These are phyloP conservation scores for Suillus placidus DNA, from an alignment of 768 basidiomycete genomes.

Conservation along the genomic window DNA sequence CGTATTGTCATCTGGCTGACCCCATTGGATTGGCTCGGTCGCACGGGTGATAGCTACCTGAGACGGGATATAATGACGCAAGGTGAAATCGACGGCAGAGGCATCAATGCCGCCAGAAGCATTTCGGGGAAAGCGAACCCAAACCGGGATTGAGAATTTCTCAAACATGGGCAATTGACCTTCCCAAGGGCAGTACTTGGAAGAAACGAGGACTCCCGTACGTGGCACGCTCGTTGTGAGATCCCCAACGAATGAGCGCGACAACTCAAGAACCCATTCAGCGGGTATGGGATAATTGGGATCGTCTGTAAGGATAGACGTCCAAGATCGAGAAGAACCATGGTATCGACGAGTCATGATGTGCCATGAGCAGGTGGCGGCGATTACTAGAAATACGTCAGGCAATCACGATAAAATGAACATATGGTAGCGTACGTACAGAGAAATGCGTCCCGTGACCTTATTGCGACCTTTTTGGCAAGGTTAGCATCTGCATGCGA, in stretches of 20 bases:
- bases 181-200: not conserved
- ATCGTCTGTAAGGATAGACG: not conserved
- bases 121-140: not conserved
- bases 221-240: not conserved
- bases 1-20: too few species aligned
- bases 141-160: not conserved
- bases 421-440: not conserved
- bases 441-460: not conserved
- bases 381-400: not conserved
- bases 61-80: too few species aligned
- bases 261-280: slow-evolving; percentile 1
- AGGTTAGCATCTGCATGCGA: not conserved
- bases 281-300: not conserved
- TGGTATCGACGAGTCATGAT: not conserved
- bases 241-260: not conserved
- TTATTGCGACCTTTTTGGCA: not conserved
- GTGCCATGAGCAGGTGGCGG: not conserved
- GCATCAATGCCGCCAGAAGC: not conserved
- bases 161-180: slow-evolving; percentile 3
- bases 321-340: not conserved
- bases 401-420: not conserved
- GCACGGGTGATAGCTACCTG: too few species aligned
- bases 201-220: not conserved
- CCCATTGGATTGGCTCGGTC: too few species aligned
- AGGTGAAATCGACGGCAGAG: not conserved